Evolutionary conservation across 345 rosid genomes (phyloP).

Genomic region (Combretum micranthum): DNA sequence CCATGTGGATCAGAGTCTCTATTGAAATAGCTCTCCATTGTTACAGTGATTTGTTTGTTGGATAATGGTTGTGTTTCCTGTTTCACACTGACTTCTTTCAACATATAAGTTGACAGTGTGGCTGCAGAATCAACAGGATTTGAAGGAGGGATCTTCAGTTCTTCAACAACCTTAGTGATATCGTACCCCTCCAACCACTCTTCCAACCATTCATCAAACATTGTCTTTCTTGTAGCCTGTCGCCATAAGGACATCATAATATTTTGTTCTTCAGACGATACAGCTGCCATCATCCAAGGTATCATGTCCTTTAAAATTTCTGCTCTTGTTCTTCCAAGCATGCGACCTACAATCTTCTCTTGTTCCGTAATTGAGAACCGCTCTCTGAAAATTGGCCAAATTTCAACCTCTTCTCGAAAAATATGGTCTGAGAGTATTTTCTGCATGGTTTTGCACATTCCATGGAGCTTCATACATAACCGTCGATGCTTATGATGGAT

Average conservation of each 20-base stretch:
- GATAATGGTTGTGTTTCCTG: slow-evolving; percentile 7
- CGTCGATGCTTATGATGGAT: slow-evolving; percentile 22
- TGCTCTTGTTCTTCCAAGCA: slow-evolving; percentile 71
- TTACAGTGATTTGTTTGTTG: no score
- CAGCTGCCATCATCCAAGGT: slow-evolving; percentile 64
- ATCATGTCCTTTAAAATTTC: slow-evolving; percentile 66
- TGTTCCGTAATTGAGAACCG: slow-evolving; percentile 66
- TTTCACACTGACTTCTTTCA: slow-evolving; percentile 27
- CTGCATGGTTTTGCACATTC: slow-evolving; percentile 50
- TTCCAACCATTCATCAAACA: slow-evolving; percentile 73
- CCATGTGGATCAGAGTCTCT: no score
- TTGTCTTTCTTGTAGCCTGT: slow-evolving; percentile 62
- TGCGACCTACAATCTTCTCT: slow-evolving; percentile 55
- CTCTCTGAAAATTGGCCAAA: slow-evolving; percentile 60
- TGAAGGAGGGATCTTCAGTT: slow-evolving; percentile 22
- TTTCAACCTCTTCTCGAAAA: slow-evolving; percentile 62
- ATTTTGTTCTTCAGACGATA: slow-evolving; percentile 54
- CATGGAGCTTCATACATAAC: slow-evolving; percentile 56
- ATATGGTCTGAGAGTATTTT: slow-evolving; percentile 61
- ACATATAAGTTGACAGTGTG: slow-evolving; percentile 47
- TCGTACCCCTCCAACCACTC: slow-evolving; percentile 66
- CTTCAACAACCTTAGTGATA: slow-evolving; percentile 16
- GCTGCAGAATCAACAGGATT: slow-evolving; percentile 45
- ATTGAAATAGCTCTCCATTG: no score
- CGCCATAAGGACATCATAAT: slow-evolving; percentile 52